Evolutionary conservation across 495 filamentous ascomycete species (phyloP), one percentile per base, ranked within the genome.

Genomic region (Penicillium malachiteum): DNA sequence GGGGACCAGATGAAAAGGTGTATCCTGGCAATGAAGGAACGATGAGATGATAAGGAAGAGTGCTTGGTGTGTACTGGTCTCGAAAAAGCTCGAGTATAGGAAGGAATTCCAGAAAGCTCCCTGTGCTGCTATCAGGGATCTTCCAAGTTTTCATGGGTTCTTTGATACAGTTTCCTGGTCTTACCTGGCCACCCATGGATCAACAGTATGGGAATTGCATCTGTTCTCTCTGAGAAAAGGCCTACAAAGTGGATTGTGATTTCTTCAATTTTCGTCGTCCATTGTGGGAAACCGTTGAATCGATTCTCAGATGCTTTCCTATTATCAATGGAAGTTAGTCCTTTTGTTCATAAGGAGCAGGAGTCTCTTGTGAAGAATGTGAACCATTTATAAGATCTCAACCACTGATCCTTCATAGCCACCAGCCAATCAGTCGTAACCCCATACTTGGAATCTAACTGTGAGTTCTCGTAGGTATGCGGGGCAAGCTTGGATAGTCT

Each of bases 241-340:
- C 75, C 87, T 0, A 81, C 72, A 52, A 88, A 89, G 58, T 88
- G 86, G 7, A 90, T 73, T 1, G 68, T 64, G 26, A 80, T 64
- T 18, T 77, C 73, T 38, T 78, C 71, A 21, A 89, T 69, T 3
- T 69, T 59, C 9, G 74, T 71, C 0, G 62, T 82, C 70, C 78
- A 90, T 56, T 91, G 81, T 3, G 86, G 84, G 57, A 86, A 81
- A 9, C 64, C 75, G 70, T 91, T 89, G 49, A 86, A 82, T 34
- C 74, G 73, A 10, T 69, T 57, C 61, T 89, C 84, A 11, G 69
- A 64, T 7, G 73, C 59, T 59, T 78, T 75, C 81, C 79, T 80
- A 14, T 41, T 26, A 34, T 26, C 30, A 1, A 16, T 31, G 4
- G 11, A 48, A n/a, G 16, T 37, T 35, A 26, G 31, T 44, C 14